Evolutionary conservation across 1,139 yeast genomes (phyloP).

Genomic region (Yamadazyma atlantica): DNA sequence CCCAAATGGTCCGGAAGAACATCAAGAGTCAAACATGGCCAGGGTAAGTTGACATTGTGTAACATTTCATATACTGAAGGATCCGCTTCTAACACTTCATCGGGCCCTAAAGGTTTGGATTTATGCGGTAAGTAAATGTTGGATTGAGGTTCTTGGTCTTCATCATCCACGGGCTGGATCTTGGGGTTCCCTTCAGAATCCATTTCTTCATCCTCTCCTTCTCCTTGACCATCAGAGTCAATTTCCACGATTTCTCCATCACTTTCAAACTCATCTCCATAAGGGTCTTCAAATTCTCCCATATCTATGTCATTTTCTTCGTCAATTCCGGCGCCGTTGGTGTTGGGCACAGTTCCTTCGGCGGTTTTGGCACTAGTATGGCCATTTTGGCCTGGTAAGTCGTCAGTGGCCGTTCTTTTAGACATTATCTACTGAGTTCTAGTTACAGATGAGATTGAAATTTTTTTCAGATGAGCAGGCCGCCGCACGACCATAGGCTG

Average conservation of each 20-base stretch:
- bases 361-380: constrained; percentile 9
- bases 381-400: constrained; percentile 29
- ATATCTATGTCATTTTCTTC: constrained; percentile 50
- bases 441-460: background rate
- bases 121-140: constrained; percentile 80
- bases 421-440: too few species aligned
- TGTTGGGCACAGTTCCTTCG: constrained; percentile 30
- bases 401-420: constrained; percentile 54
- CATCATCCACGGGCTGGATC: constrained; percentile 24
- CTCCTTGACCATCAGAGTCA: constrained; percentile 64
- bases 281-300: constrained; percentile 94
- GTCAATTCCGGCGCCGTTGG: constrained; percentile 12
- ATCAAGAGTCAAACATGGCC: constrained; percentile 96
- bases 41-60: constrained; percentile 89
- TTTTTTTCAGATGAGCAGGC: background rate
- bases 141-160: constrained; percentile 27
- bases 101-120: constrained; percentile 89
- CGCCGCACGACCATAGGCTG: background rate
- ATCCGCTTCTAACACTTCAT: constrained; percentile 95
- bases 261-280: constrained; percentile 92
- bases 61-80: constrained; percentile 95
- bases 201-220: constrained; percentile 50
- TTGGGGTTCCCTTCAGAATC: constrained; percentile 24
- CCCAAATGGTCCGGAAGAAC: constrained; percentile 86
- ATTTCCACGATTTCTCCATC: constrained; percentile 86